These are phyloP conservation scores for Cladosporium colombiae DNA, from an alignment of 2,329 filamentous ascomycete genomes.

Conservation along the genomic window DNA sequence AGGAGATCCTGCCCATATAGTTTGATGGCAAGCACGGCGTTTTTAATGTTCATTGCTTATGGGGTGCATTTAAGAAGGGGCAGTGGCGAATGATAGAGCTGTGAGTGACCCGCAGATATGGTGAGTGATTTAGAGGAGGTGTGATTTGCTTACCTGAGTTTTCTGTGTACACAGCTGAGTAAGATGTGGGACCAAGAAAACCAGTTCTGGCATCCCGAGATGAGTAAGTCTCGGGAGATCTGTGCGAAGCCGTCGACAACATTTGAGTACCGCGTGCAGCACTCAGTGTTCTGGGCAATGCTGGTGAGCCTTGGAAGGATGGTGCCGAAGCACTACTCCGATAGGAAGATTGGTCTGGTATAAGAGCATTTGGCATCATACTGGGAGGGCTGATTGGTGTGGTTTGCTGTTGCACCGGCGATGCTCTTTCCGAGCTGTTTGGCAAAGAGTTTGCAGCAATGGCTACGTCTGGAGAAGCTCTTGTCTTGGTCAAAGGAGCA, in stretches of 20 bases:
- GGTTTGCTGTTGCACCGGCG: neutral
- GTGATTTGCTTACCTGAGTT: slow-evolving; percentile 24
- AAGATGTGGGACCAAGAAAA: slow-evolving; percentile 37
- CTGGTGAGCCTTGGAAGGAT: slow-evolving; percentile 7
- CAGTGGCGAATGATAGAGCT: neutral
- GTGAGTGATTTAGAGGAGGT: neutral
- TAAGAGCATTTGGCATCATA: slow-evolving; percentile 1
- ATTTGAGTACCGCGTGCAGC: slow-evolving; percentile 23
- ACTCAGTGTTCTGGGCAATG: slow-evolving; percentile 21
- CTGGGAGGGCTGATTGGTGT: slow-evolving; percentile 2
- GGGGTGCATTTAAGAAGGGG: no score
- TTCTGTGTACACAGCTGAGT: slow-evolving; percentile 38
- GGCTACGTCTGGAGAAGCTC: slow-evolving; percentile 1
- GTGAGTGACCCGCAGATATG: neutral
- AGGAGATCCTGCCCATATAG: neutral
- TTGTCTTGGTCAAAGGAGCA: slow-evolving; percentile 34
- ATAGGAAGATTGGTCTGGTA: slow-evolving; percentile 1
- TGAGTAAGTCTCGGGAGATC: slow-evolving; percentile 28
- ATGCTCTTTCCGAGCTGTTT: neutral
- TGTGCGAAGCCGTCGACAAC: slow-evolving; percentile 25
- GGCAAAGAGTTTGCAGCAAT: neutral
- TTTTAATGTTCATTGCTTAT: neutral
- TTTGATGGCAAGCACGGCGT: neutral
- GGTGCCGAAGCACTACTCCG: neutral
- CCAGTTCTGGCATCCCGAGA: slow-evolving; percentile 36